Conservation (phyloP, 202 grass and related monocot species). For the Zoysia matrella region DNA sequence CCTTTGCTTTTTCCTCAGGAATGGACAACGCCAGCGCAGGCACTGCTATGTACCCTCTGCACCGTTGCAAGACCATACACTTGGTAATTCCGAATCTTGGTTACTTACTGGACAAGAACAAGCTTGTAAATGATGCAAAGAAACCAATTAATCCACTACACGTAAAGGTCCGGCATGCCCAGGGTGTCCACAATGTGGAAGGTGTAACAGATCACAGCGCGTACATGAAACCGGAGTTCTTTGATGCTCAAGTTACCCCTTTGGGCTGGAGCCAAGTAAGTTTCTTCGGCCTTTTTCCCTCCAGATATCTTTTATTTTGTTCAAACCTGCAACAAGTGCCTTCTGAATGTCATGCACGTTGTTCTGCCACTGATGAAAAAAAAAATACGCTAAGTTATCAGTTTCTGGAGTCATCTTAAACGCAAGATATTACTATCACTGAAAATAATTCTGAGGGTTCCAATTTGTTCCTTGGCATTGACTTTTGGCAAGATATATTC, state of each 20-base stretch:
- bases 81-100: background rate
- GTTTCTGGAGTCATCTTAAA: background rate
- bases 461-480: no score
- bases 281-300: background rate
- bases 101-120: background rate
- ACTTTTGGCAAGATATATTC: background rate
- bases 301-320: background rate
- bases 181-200: slow-evolving; percentile 83
- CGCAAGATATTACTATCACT: background rate
- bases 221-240: no score
- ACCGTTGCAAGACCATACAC: slow-evolving; percentile 61
- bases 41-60: slow-evolving; percentile 68
- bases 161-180: slow-evolving; percentile 82
- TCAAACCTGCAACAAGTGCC: background rate
- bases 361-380: background rate
- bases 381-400: background rate
- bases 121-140: background rate
- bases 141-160: background rate
- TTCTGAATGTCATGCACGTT: background rate
- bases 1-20: background rate
- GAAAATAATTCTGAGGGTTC: no score
- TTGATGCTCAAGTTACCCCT: no score
- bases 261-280: no score
- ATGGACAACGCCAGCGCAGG: slow-evolving; percentile 33
- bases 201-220: slow-evolving; percentile 71